Evolutionary conservation across 306 rosid species (phyloP), one percentile per base, ranked within the genome.

Genomic region (Quercus variabilis): DNA sequence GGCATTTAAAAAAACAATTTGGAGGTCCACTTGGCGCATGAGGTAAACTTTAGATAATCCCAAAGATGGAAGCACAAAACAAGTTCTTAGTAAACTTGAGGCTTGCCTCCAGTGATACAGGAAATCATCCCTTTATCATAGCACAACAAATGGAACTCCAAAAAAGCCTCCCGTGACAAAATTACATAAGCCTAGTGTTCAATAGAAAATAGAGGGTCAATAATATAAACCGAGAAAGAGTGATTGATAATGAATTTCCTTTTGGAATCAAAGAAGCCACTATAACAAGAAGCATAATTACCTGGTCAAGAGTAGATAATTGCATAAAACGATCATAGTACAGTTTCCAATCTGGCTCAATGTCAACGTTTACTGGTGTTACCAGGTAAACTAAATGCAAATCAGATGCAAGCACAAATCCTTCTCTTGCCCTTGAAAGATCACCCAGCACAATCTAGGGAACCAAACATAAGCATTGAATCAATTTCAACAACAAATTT

Each of bases 361-460:
- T 90, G 58, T 91, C 99, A 76, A 92, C 97, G 74, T 91, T 94
- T 77, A 88, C 87, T 74, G 99, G 99, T 9, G 99, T 94, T 74
- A 91, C 98, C 74, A 92, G 87, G 83, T 94, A 94, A 68, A 92
- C 99, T 79, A 94, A 78, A 86, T 94, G 99, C 88, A 94, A 77
- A 86, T 94, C 97, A 79, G 99, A 94, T 75, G 99, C 99, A 70
- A 94, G 96, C 64, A 94, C 96, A 91, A 94, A 94, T 80, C 99
- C 99, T 85, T 94, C 99, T 84, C 99, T 87, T 58, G 99, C 99
- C 88, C 97, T 94, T 78, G 95, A 90, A 87, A 94, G 97, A 82
- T 94, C 99, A 77, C 91, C 96, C 83, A 94, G 85, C 79, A 94
- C 99, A 81, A 92, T 79, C 99, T 94, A 84, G 52, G 81, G 80